Conservation (phyloP, 2,329 filamentous ascomycete species). For the Falciphora oryzae region DNA sequence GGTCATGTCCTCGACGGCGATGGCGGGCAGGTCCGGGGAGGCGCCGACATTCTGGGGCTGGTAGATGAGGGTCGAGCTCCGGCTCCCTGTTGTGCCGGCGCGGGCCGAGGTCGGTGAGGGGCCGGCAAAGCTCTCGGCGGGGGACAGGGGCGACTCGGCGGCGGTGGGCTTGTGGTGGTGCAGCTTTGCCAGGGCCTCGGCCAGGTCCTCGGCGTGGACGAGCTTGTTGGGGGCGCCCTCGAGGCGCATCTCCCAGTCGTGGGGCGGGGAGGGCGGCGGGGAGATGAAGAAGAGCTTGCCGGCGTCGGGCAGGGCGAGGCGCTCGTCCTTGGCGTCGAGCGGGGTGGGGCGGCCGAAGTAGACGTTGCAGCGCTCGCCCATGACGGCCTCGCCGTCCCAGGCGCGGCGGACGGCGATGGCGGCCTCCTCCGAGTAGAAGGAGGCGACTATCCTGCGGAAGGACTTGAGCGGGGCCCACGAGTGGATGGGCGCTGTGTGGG, state of each 20-base stretch:
- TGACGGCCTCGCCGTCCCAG: constrained; percentile 68
- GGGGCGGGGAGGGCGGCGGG: constrained; percentile 61
- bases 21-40: constrained; percentile 54
- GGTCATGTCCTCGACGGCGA: constrained; percentile 63
- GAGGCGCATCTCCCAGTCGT: constrained; percentile 62
- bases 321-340: constrained; percentile 48
- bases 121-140: constrained; percentile 30
- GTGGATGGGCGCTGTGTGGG: constrained; percentile 64
- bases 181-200: constrained; percentile 58
- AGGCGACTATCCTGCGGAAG: constrained; percentile 75
- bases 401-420: constrained; percentile 65
- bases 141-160: constrained; percentile 32
- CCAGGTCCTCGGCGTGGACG: constrained; percentile 64
- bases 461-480: constrained; percentile 77
- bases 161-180: constrained; percentile 36
- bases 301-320: constrained; percentile 60
- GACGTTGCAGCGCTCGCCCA: constrained; percentile 63
- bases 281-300: constrained; percentile 71
- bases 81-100: constrained; percentile 38
- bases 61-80: constrained; percentile 62
- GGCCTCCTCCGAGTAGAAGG: constrained; percentile 65
- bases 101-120: constrained; percentile 21
- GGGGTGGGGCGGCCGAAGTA: constrained; percentile 62
- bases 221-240: constrained; percentile 66
- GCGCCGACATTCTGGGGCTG: constrained; percentile 50